phyloP scores from a whole-genome alignment of 2,329 filamentous ascomycete species.

The Cyphellophora attinorum region DNA sequence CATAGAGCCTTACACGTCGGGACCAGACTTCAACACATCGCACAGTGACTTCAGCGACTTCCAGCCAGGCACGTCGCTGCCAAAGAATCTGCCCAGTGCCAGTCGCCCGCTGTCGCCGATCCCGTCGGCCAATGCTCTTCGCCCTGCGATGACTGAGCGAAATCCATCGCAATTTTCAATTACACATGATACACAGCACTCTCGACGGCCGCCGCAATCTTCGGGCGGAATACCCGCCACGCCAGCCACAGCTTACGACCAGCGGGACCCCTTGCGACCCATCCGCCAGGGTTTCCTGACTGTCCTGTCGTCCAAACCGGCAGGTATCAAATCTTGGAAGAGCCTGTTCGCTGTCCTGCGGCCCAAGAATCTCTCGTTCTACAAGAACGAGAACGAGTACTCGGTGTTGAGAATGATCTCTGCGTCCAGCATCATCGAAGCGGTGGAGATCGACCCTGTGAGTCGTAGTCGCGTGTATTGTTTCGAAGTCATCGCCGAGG shows the following conservation, averaged over 20 bases:
- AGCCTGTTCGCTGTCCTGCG: constrained; percentile 87
- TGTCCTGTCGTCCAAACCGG: constrained; percentile 65
- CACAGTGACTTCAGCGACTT: constrained; percentile 80
- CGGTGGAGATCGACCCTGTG: constrained; percentile 82
- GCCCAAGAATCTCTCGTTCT: constrained; percentile 73
- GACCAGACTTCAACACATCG: constrained; percentile 42
- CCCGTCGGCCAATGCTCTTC: constrained; percentile 16
- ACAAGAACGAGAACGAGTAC: constrained; percentile 89
- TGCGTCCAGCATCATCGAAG: constrained; percentile 71
- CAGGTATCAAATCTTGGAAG: constrained; percentile 87
- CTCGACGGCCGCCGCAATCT: too few species aligned
- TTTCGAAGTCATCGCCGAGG: constrained; percentile 87
- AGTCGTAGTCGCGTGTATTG: constrained; percentile 78
- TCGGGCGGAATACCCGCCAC: constrained; percentile 46
- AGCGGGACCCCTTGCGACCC: constrained; percentile 70
- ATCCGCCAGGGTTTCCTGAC: constrained; percentile 88
- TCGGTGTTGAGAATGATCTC: constrained; percentile 73
- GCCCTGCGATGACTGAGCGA: background rate
- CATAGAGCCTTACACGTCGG: constrained; percentile 41
- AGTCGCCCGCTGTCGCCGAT: constrained; percentile 23
- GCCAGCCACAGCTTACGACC: constrained; percentile 49
- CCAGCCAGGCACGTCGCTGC: constrained; percentile 16
- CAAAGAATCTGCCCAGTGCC: constrained; percentile 12
- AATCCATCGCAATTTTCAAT: background rate
- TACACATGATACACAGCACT: background rate